phyloP scores from a whole-genome alignment of 108 stramenopile species.

The Schizochytrium sp. region DNA sequence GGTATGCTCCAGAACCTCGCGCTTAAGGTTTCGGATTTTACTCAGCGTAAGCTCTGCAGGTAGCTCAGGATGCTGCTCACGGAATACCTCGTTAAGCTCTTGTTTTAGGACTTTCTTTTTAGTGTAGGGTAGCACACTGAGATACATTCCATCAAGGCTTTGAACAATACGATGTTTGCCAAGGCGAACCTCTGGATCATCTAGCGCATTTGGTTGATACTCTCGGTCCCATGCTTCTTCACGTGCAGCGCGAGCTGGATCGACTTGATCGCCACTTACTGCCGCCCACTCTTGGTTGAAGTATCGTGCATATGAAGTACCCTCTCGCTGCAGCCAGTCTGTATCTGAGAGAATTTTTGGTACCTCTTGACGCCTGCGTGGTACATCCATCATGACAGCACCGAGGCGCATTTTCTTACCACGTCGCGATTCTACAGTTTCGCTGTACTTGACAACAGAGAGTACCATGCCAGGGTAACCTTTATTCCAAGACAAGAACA shows the following conservation, averaged over 20 bases:
- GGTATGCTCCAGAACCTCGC: constrained; percentile 39
- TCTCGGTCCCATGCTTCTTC: constrained; percentile 56
- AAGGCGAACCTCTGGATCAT: constrained; percentile 16
- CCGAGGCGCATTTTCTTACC: constrained; percentile 3
- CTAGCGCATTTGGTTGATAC: constrained; percentile 38
- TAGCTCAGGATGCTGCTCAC: constrained; percentile 53
- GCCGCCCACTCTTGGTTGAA: constrained; percentile 58
- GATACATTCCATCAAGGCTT: neutral
- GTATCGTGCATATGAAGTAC: constrained; percentile 41
- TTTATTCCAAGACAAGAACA: constrained; percentile 24
- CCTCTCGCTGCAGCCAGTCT: constrained; percentile 39
- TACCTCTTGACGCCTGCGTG: constrained; percentile 18
- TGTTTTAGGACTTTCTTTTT: constrained; percentile 50
- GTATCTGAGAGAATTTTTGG: constrained; percentile 37
- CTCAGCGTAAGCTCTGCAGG: constrained; percentile 48
- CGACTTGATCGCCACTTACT: neutral
- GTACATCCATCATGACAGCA: constrained; percentile 47
- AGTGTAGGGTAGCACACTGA: constrained; percentile 30
- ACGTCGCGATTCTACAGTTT: neutral
- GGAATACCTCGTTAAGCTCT: constrained; percentile 44
- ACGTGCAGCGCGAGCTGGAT: neutral
- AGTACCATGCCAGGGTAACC: constrained; percentile 43
- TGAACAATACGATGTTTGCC: constrained; percentile 59
- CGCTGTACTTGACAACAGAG: constrained; percentile 46
- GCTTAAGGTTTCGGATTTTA: constrained; percentile 55